phyloP scores from a whole-genome alignment of 1,139 yeast species.

The Pichia sp. region DNA sequence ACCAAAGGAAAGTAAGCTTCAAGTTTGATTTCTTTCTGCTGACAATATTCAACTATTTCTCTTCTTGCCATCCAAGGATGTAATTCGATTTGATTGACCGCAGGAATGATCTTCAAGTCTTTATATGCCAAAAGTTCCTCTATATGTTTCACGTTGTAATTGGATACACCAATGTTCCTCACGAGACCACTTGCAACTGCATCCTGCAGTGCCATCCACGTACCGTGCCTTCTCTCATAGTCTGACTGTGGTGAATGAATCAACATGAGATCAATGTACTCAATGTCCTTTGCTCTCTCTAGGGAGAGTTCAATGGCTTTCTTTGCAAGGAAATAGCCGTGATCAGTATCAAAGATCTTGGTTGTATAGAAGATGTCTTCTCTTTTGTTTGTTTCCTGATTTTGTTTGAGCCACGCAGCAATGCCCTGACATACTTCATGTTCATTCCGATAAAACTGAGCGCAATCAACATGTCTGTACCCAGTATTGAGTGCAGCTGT shows the following conservation, averaged over 20 bases:
- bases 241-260: slow-evolving; percentile 35
- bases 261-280: slow-evolving; percentile 36
- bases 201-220: slow-evolving; percentile 41
- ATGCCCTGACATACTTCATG: slow-evolving; percentile 45
- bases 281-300: slow-evolving; percentile 36
- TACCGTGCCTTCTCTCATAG: slow-evolving; percentile 32
- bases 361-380: slow-evolving; percentile 30
- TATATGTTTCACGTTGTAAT: slow-evolving; percentile 34
- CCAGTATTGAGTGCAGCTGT: slow-evolving; percentile 52
- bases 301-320: slow-evolving; percentile 30
- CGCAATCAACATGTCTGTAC: slow-evolving; percentile 65
- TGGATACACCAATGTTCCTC: slow-evolving; percentile 38
- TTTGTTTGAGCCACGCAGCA: slow-evolving; percentile 37
- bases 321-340: slow-evolving; percentile 36
- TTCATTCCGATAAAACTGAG: slow-evolving; percentile 53
- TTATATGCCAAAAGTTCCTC: slow-evolving; percentile 32
- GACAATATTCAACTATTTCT: slow-evolving; percentile 29
- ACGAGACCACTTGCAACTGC: slow-evolving; percentile 29
- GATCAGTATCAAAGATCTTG: slow-evolving; percentile 33
- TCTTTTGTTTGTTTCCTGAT: slow-evolving; percentile 33
- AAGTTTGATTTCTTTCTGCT: slow-evolving; percentile 30
- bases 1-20: slow-evolving; percentile 59
- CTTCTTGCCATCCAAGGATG: slow-evolving; percentile 43
- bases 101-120: slow-evolving; percentile 36
- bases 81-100: slow-evolving; percentile 44